phyloP scores from a whole-genome alignment of 2,329 filamentous ascomycete genomes.

The Beauveria sp. region DNA sequence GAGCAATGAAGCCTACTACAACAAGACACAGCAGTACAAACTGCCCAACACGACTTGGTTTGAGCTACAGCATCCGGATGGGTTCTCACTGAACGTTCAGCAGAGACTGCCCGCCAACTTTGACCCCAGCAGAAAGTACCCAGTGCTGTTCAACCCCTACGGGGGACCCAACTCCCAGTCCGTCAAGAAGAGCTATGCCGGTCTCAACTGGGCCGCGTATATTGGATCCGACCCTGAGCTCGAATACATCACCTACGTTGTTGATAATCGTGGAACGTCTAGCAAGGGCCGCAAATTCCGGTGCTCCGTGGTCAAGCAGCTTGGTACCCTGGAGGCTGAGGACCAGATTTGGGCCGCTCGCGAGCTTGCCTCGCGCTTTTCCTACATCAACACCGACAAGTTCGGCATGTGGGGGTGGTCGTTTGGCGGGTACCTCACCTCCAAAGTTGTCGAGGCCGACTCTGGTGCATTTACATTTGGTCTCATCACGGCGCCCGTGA shows the following conservation, averaged over 20 bases:
- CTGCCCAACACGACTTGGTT: slow-evolving; percentile 58
- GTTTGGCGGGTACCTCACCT: slow-evolving; percentile 58
- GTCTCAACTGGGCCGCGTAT: slow-evolving; percentile 53
- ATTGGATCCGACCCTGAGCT: slow-evolving; percentile 60
- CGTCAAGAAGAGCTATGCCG: slow-evolving; percentile 48
- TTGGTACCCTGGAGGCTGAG: slow-evolving; percentile 55
- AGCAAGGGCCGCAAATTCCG: slow-evolving; percentile 57
- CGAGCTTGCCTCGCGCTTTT: slow-evolving; percentile 39
- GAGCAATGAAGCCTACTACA: slow-evolving; percentile 50
- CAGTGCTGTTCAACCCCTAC: slow-evolving; percentile 59
- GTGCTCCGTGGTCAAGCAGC: slow-evolving; percentile 46
- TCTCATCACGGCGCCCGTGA: slow-evolving; percentile 57
- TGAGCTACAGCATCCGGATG: slow-evolving; percentile 53
- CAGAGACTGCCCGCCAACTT: slow-evolving; percentile 59
- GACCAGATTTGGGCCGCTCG: slow-evolving; percentile 63
- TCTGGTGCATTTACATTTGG: slow-evolving; percentile 55
- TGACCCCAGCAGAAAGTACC: slow-evolving; percentile 54
- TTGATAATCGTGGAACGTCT: slow-evolving; percentile 62
- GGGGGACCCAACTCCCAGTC: slow-evolving; percentile 59
- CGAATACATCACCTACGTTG: slow-evolving; percentile 58
- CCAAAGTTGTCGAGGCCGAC: slow-evolving; percentile 58
- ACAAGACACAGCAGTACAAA: slow-evolving; percentile 49
- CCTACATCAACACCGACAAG: slow-evolving; percentile 49
- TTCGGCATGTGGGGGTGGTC: slow-evolving; percentile 64
- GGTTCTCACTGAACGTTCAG: slow-evolving; percentile 56